Conservation (phyloP, 495 filamentous ascomycete genomes). For the Cenococcum geophilum region DNA sequence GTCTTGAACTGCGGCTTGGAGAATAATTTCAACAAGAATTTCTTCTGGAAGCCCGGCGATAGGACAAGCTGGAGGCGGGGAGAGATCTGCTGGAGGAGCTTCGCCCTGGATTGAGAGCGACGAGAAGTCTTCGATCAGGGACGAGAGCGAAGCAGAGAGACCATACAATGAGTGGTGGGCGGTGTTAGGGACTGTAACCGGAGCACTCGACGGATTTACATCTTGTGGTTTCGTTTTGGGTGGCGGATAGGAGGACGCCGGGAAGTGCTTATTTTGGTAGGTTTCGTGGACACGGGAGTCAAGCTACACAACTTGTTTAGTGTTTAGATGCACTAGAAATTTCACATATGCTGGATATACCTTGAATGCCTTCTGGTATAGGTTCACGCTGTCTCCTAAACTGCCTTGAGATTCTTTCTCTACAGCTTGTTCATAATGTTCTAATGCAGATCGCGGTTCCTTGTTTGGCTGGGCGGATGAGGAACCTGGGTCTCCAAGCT, state of each 20-base stretch:
- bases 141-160: constrained; percentile 46
- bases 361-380: constrained; percentile 86
- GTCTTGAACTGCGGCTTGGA: constrained; percentile 66
- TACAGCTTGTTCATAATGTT: constrained; percentile 89
- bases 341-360: constrained; percentile 39
- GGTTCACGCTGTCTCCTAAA: constrained; percentile 79
- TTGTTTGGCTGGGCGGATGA: constrained; percentile 19
- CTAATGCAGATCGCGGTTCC: constrained; percentile 72
- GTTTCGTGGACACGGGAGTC: constrained; percentile 75
- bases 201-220: constrained; percentile 49
- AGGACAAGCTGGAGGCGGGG: constrained; percentile 65
- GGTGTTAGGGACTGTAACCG: constrained; percentile 49
- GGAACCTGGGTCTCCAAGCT: constrained; percentile 41
- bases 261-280: constrained; percentile 89
- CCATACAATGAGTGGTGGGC: constrained; percentile 56
- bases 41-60: constrained; percentile 75
- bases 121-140: constrained; percentile 73
- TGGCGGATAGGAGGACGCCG: constrained; percentile 50
- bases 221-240: constrained; percentile 42
- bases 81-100: constrained; percentile 55
- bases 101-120: constrained; percentile 56
- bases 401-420: constrained; percentile 79
- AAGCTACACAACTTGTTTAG: constrained; percentile 48
- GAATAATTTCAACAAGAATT: constrained; percentile 67
- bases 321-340: neutral